These are phyloP conservation scores for Suhomyces coccinellae DNA, from an alignment of 1,139 yeast genomes.

Conservation along the genomic window DNA sequence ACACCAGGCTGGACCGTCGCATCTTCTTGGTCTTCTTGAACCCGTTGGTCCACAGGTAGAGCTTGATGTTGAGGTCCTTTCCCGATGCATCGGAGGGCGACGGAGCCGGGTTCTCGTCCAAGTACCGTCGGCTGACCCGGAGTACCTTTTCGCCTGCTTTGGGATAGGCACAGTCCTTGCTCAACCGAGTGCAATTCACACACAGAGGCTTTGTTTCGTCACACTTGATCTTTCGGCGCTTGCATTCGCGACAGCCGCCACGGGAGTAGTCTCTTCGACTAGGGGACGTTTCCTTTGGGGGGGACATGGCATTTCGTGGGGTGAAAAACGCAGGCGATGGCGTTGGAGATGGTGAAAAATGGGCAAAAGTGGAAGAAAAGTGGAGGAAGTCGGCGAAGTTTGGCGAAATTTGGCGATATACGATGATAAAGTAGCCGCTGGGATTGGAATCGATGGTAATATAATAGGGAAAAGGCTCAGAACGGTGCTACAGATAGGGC, in stretches of 20 bases:
- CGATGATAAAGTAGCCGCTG: neutral
- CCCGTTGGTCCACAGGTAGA: conserved; percentile 14
- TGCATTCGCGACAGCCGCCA: conserved; percentile 30
- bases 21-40: conserved; percentile 5
- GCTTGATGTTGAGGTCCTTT: conserved; percentile 13
- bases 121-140: conserved; percentile 16
- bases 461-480: neutral
- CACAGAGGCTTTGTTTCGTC: conserved; percentile 59
- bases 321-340: neutral
- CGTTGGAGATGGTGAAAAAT: neutral
- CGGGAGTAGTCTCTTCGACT: conserved; percentile 18
- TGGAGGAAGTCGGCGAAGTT: neutral
- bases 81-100: conserved; percentile 3
- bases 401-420: neutral
- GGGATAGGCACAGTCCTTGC: conserved; percentile 25
- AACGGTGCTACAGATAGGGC: neutral
- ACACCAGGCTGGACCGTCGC: conserved; percentile 1
- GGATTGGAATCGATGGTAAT: too few relatives aligned
- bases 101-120: conserved; percentile 13
- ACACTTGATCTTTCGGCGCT: conserved; percentile 44
- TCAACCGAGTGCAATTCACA: conserved; percentile 38
- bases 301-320: conserved; percentile 5
- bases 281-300: conserved; percentile 8
- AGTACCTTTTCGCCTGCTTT: conserved; percentile 20
- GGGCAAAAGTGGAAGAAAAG: neutral